phyloP scores from a whole-genome alignment of 225 moss, liverwort and hornwort species.

The Rhytidiadelphus loreus region DNA sequence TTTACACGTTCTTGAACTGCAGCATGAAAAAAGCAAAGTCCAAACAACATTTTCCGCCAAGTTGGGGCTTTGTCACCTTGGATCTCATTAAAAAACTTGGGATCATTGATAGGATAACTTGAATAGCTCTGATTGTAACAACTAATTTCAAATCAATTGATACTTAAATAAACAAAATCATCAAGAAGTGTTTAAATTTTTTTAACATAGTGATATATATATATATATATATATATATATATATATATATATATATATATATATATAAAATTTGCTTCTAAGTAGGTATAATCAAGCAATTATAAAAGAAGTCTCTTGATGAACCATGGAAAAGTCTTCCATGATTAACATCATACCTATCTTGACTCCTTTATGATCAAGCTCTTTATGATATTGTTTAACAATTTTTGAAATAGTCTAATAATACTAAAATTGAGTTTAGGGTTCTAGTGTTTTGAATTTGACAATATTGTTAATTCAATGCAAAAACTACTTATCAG shows the following conservation, averaged over 20 bases:
- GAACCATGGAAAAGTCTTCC: not conserved
- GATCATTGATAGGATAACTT: constrained; percentile 66
- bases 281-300: not conserved
- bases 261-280: too few relatives aligned
- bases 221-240: too few relatives aligned
- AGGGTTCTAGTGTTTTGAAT: too few relatives aligned
- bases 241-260: too few relatives aligned
- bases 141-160: not conserved
- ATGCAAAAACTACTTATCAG: not conserved
- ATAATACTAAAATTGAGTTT: not conserved
- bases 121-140: constrained; percentile 42
- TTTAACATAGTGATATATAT: not conserved
- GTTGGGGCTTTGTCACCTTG: constrained; percentile 27
- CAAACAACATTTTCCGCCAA: constrained; percentile 73
- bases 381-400: not conserved
- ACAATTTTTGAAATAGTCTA: not conserved
- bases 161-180: not conserved
- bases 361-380: not conserved
- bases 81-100: constrained; percentile 53
- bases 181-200: not conserved
- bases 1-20: constrained; percentile 71
- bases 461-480: not conserved
- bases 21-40: constrained; percentile 80
- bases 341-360: not conserved
- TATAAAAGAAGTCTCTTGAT: too few relatives aligned